Conservation (phyloP, 1,284 basidiomycete species). For the Moniliophthora roreri region DNA sequence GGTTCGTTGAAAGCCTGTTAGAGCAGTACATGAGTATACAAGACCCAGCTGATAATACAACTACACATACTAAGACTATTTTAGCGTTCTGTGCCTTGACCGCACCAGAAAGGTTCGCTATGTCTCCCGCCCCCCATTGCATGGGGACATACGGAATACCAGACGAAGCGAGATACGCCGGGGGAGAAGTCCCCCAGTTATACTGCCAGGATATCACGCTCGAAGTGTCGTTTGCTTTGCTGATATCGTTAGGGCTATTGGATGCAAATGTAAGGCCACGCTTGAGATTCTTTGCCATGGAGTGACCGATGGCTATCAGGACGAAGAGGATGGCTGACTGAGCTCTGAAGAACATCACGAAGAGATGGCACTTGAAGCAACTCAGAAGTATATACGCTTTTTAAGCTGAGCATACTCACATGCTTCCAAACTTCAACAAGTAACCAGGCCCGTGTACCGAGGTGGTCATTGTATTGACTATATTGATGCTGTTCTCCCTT, state of each 20-base stretch:
- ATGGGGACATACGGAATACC: slow-evolving; percentile 47
- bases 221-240: slow-evolving; percentile 42
- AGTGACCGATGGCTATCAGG: not conserved
- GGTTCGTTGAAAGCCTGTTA: slow-evolving; percentile 55
- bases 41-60: too few relatives aligned
- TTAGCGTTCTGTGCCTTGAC: slow-evolving; percentile 39
- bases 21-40: not conserved
- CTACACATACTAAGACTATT: slow-evolving; percentile 36
- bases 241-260: slow-evolving; percentile 38
- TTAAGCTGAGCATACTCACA: too few relatives aligned
- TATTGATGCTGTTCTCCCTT: too few relatives aligned
- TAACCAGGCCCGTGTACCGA: too few relatives aligned
- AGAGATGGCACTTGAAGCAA: not conserved
- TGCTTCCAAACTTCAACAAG: too few relatives aligned
- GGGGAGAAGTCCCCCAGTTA: slow-evolving; percentile 43
- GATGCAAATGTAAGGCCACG: slow-evolving; percentile 43
- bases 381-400: too few relatives aligned
- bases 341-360: not conserved
- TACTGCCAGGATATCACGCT: slow-evolving; percentile 46
- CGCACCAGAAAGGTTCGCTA: slow-evolving; percentile 34
- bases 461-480: too few relatives aligned
- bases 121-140: slow-evolving; percentile 47
- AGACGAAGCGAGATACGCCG: slow-evolving; percentile 37
- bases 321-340: not conserved
- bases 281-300: slow-evolving; percentile 27